Evolutionary conservation across 176 grass and related monocot genomes (phyloP).

Genomic region (Urochloa ruziziensis): DNA sequence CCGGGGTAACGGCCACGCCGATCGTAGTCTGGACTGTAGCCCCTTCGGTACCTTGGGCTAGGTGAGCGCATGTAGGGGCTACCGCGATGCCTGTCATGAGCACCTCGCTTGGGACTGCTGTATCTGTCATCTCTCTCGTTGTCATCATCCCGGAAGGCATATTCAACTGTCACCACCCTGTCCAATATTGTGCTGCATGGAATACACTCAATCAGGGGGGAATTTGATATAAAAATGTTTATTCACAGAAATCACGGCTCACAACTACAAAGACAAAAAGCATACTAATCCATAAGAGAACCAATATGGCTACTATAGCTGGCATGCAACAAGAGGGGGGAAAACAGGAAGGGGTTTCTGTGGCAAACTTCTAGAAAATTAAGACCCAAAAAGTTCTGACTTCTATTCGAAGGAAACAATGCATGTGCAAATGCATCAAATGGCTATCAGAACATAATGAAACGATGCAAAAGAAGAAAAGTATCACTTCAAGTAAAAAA

Average conservation of each 20-base stretch:
- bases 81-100: constrained; percentile 35
- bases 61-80: constrained; percentile 52
- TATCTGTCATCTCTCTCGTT: constrained; percentile 53
- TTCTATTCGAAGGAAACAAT: neutral
- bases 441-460: neutral
- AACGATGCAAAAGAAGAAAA: neutral
- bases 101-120: constrained; percentile 53
- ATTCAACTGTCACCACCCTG: constrained; percentile 89
- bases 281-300: neutral
- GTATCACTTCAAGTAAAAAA: neutral
- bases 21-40: constrained; percentile 72
- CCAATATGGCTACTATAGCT: neutral
- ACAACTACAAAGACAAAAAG: neutral
- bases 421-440: neutral
- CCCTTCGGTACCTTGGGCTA: constrained; percentile 62
- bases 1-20: constrained; percentile 45
- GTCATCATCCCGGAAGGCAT: constrained; percentile 82
- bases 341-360: neutral
- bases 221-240: neutral
- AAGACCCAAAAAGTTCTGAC: neutral
- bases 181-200: constrained; percentile 75
- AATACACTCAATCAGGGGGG: neutral
- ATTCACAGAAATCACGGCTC: neutral
- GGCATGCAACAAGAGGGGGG: neutral
- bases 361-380: neutral